Percentiles rank a stretch among this genome's conserved stretches.
Evolutionary conservation across 805 yeast species (phyloP).

Genomic region (Teunomyces kruisii): DNA sequence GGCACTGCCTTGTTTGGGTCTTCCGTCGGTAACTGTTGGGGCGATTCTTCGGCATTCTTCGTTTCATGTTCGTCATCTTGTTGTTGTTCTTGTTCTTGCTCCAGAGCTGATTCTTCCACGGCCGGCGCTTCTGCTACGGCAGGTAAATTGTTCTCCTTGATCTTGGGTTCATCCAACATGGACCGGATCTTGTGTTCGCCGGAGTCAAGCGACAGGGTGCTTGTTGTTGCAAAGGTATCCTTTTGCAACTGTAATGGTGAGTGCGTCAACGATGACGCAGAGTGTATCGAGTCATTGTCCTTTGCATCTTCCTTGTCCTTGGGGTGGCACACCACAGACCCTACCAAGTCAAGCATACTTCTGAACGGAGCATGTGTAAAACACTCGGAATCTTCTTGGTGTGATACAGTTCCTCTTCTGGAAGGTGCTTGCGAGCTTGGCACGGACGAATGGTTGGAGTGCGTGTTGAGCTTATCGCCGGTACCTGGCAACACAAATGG

Average conservation of each 20-base stretch:
- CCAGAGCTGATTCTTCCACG: slow-evolving; percentile 4
- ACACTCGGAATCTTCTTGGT: slow-evolving; percentile 13
- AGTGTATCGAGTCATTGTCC: slow-evolving; percentile 20
- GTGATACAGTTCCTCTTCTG: slow-evolving; percentile 22
- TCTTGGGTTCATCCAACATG: slow-evolving; percentile 8
- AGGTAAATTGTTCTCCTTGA: slow-evolving; percentile 4
- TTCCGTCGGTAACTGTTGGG: neutral
- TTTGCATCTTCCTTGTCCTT: slow-evolving; percentile 5
- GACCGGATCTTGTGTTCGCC: slow-evolving; percentile 1
- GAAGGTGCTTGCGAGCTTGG: slow-evolving; percentile 30
- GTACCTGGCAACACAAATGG: slow-evolving; percentile 33
- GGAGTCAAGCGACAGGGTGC: slow-evolving; percentile 1
- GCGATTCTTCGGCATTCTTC: neutral
- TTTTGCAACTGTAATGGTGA: slow-evolving; percentile 18
- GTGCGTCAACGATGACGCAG: slow-evolving; percentile 24
- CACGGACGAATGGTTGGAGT: slow-evolving; percentile 14
- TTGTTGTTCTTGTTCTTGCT: slow-evolving; percentile 1
- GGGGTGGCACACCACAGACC: neutral
- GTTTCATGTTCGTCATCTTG: neutral
- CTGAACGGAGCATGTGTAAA: slow-evolving; percentile 27
- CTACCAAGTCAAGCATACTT: slow-evolving; percentile 40
- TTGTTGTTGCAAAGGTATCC: slow-evolving; percentile 6
- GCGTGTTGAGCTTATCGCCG: slow-evolving; percentile 13
- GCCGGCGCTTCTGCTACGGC: slow-evolving; percentile 4
- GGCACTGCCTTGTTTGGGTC: neutral